Conservation (phyloP, 2,329 filamentous ascomycete genomes). For the Fusarium sp. region DNA sequence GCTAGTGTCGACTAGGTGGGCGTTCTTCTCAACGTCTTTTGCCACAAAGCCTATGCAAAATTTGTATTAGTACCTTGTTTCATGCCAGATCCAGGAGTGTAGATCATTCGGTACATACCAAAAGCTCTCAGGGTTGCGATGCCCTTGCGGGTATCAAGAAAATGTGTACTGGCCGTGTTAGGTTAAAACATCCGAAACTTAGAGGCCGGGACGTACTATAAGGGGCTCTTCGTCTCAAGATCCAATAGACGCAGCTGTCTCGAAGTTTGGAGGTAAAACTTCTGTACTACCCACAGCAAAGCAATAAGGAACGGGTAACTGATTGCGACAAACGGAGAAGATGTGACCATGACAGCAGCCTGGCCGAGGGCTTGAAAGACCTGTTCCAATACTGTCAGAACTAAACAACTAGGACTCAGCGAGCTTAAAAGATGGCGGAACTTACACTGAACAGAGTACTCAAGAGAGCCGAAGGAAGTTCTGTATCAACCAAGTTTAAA, state of each 20-base stretch:
- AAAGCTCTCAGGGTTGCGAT: slow-evolving; percentile 69
- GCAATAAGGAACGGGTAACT: slow-evolving; percentile 64
- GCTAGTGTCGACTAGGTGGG: slow-evolving; percentile 64
- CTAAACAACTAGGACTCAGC: fast-evolving
- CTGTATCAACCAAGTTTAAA: slow-evolving; percentile 57
- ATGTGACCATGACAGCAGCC: slow-evolving; percentile 60
- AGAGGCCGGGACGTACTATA: slow-evolving; percentile 39
- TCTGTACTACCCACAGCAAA: slow-evolving; percentile 65
- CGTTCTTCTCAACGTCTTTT: slow-evolving; percentile 56
- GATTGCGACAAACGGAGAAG: slow-evolving; percentile 61
- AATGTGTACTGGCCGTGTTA: slow-evolving; percentile 57
- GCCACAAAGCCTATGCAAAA: background rate
- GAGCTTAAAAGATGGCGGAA: background rate
- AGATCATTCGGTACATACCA: slow-evolving; percentile 51
- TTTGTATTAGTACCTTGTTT: background rate
- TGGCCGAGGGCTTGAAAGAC: slow-evolving; percentile 9
- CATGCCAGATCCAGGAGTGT: background rate
- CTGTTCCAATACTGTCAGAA: background rate
- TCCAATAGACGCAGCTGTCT: slow-evolving; percentile 72
- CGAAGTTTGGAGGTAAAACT: slow-evolving; percentile 71
- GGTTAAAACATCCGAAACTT: background rate
- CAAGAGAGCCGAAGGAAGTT: slow-evolving; percentile 53
- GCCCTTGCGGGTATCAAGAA: slow-evolving; percentile 69
- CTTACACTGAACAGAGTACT: slow-evolving; percentile 11
- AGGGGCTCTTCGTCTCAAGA: slow-evolving; percentile 71